Base-by-base conservation (phyloP, 495 filamentous ascomycete genomes). In the Penicillium subrubescens region DNA sequence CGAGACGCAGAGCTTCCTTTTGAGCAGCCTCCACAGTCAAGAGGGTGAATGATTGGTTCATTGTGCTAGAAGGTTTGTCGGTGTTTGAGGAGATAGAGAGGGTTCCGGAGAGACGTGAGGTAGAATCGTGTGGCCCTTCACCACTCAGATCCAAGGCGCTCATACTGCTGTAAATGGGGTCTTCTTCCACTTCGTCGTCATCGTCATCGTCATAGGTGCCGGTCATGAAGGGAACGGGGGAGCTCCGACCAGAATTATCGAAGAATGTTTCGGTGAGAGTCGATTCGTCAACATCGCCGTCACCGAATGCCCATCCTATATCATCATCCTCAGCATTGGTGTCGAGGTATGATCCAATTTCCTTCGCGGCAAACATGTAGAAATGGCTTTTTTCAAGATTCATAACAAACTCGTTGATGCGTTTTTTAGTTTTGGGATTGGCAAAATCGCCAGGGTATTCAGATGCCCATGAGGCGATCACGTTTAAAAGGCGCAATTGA, bases 371-470 rank as follows among this genome's bases (percentile, higher is more conserved):
- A 27, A 89, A 86, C 59, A 91, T 88, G 76, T 94, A 93, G 56
- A 92, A 87, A 48, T 90, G 86, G 61, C 88, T 89, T 19, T 81
- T 82, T 50, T 90, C 84, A 37, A 97, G 75, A 12, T 83, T 81
- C 19, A 78, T 71, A 10, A 97, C 87, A 69, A 99, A 94, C 21
- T 86, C 87, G 29, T 86, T 82, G 59, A 97, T 79, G 8, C 80
- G 83, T 65, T 84, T 85, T 59, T 87, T 87, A 11, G 93, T 95
- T 58, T 83, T 83, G n/a, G 89, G 87, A 67, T 90, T 85, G 0
- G 92, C 91, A 79, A 97, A 96, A 76, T 99, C 95, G 3, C 92
- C 94, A 0, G 95, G 93, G 77, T 98, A 97, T 33, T 86, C 84
- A n/a, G 88, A 86, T 2, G 93, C 86, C 95, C 95, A 99, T 69